phyloP scores from a whole-genome alignment of 371 early-diverging fungal genomes.

The Fennellomyces sp. region DNA sequence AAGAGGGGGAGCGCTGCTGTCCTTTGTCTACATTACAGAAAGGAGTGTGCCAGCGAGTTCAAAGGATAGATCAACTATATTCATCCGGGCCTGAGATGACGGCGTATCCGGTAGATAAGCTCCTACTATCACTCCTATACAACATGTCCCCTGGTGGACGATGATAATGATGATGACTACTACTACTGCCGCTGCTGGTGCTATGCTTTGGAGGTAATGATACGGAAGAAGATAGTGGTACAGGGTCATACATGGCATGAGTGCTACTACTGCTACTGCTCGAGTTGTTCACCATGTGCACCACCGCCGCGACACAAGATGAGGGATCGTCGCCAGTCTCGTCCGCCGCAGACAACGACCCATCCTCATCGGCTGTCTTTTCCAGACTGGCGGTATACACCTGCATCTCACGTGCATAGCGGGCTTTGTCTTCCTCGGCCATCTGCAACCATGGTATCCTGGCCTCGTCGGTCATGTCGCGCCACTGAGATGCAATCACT shows the following conservation, averaged over 20 bases:
- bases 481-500: conserved; percentile 70
- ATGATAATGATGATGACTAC: neutral
- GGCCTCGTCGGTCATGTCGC: conserved; percentile 59
- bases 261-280: neutral
- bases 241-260: conserved; percentile 1
- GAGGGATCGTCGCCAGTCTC: conserved; percentile 15
- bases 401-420: conserved; percentile 77
- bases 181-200: neutral
- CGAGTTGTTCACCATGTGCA: conserved; percentile 19
- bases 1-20: no score
- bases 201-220: neutral
- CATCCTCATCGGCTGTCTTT: conserved; percentile 5
- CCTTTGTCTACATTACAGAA: no score
- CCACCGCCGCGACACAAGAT: conserved; percentile 11
- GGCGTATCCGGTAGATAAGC: neutral
- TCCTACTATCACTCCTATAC: neutral
- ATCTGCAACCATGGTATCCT: conserved; percentile 67
- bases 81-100: conserved; percentile 4
- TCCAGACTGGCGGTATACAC: conserved; percentile 48
- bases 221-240: conserved; percentile 1
- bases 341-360: conserved; percentile 3
- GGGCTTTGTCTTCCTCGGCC: conserved; percentile 73
- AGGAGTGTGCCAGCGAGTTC: neutral
- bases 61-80: neutral
- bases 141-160: neutral